phyloP scores from a whole-genome alignment of 768 basidiomycete species.

The Lepiota venenata region DNA sequence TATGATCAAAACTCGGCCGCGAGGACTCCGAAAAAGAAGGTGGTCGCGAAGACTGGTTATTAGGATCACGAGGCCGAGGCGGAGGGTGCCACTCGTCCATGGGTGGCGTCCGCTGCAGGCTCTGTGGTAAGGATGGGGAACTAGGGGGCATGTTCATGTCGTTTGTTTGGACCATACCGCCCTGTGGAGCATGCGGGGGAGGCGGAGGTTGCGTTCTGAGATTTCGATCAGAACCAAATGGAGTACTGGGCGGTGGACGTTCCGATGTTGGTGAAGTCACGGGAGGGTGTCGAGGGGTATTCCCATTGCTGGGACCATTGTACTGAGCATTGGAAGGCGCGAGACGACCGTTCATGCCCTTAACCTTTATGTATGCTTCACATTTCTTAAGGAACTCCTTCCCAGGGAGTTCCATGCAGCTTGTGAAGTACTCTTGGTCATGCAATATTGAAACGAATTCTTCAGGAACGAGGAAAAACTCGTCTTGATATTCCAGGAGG shows the following conservation, averaged over 20 bases:
- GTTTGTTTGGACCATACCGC: constrained; percentile 39
- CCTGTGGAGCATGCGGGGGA: constrained; percentile 23
- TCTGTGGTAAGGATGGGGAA: constrained; percentile 47
- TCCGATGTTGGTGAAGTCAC: constrained; percentile 40
- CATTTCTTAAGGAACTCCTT: constrained; percentile 97
- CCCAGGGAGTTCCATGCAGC: constrained; percentile 82
- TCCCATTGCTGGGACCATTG: constrained; percentile 37
- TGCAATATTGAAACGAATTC: constrained; percentile 85
- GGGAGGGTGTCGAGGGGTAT: constrained; percentile 32
- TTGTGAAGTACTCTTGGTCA: constrained; percentile 91
- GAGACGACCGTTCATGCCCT: constrained; percentile 54
- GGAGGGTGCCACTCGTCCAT: constrained; percentile 43
- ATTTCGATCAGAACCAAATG: constrained; percentile 33
- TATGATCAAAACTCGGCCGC: constrained; percentile 40
- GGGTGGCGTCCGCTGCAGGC: constrained; percentile 26
- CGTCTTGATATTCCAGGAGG: constrained; percentile 90
- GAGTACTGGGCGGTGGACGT: constrained; percentile 38
- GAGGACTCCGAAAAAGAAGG: constrained; percentile 50
- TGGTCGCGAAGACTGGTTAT: constrained; percentile 36
- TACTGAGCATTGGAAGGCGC: constrained; percentile 30
- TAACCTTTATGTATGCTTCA: constrained; percentile 82
- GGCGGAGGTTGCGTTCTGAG: constrained; percentile 32
- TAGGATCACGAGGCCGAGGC: constrained; percentile 36
- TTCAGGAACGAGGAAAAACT: constrained; percentile 90
- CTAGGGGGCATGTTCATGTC: constrained; percentile 33